These are phyloP conservation scores for Glutinoglossum americanum DNA, from an alignment of 495 filamentous ascomycete genomes.

Conservation along the genomic window DNA sequence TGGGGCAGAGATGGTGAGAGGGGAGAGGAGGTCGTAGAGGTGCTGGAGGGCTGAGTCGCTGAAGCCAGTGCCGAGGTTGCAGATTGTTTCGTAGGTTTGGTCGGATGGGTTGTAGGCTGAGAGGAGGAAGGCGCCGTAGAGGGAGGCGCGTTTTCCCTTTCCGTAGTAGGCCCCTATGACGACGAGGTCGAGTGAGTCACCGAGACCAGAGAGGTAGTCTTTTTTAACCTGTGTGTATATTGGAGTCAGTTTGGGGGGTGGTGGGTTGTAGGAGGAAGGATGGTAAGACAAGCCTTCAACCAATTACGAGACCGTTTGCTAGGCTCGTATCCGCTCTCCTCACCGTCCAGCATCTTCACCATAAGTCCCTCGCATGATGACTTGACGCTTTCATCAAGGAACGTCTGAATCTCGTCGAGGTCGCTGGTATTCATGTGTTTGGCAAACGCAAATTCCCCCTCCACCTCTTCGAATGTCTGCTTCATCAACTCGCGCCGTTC, in stretches of 20 bases:
- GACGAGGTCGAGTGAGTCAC: conserved; percentile 90
- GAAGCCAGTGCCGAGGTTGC: conserved; percentile 97
- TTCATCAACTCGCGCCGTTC: conserved; percentile 64
- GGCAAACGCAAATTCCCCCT: conserved; percentile 85
- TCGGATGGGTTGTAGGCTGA: conserved; percentile 71
- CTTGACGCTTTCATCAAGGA: conserved; percentile 85
- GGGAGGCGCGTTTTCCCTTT: conserved; percentile 81
- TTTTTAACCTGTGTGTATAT: conserved; percentile 53
- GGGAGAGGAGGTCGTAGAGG: conserved; percentile 46
- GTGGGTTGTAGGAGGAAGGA: conserved; percentile 9
- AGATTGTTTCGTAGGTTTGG: conserved; percentile 77
- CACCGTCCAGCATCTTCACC: conserved; percentile 96
- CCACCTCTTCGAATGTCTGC: conserved; percentile 46
- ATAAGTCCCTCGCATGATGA: conserved; percentile 91
- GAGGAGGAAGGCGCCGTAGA: conserved; percentile 86
- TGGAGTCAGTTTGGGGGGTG: background rate
- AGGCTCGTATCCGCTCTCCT: conserved; percentile 81
- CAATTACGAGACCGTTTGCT: conserved; percentile 90
- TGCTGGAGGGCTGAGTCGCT: conserved; percentile 71
- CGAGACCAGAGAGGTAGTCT: conserved; percentile 80
- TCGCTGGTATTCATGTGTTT: conserved; percentile 72
- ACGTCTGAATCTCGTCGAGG: conserved; percentile 73
- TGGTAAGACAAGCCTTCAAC: conserved; percentile 60
- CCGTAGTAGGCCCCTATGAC: conserved; percentile 89
- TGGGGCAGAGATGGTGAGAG: conserved; percentile 60